Percentiles rank a stretch among this genome's conserved stretches.
Evolutionary conservation across 306 rosid genomes (phyloP).

Genomic region (Potentilla sterilis): DNA sequence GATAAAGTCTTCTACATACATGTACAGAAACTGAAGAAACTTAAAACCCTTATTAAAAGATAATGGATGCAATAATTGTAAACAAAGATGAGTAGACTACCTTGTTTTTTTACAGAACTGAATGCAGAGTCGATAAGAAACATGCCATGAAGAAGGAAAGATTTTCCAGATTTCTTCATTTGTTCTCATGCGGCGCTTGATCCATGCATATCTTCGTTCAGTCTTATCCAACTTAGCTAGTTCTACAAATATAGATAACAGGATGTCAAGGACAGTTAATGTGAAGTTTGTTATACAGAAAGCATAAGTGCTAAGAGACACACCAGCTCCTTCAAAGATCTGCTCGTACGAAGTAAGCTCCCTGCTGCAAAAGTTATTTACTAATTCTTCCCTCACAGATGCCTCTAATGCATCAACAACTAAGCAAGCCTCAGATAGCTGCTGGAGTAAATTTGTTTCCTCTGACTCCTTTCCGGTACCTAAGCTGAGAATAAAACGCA

Average conservation of each 20-base stretch:
- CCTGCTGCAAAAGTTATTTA: slow-evolving; percentile 87
- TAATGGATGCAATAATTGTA: not conserved
- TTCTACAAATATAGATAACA: slow-evolving; percentile 44
- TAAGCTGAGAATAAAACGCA: slow-evolving; percentile 69
- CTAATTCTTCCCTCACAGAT: slow-evolving; percentile 96
- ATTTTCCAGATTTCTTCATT: slow-evolving; percentile 98
- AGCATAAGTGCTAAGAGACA: slow-evolving; percentile 30
- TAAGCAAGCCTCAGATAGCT: slow-evolving; percentile 93
- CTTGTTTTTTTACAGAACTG: slow-evolving; percentile 93
- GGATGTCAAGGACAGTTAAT: slow-evolving; percentile 16
- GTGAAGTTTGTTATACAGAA: slow-evolving; percentile 15
- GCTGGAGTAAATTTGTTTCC: slow-evolving; percentile 84
- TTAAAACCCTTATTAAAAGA: not conserved
- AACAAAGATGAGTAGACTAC: slow-evolving; percentile 39
- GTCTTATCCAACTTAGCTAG: slow-evolving; percentile 96
- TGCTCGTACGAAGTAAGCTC: slow-evolving; percentile 97
- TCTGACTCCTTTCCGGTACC: slow-evolving; percentile 99
- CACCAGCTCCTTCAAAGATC: slow-evolving; percentile 99
- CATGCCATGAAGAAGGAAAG: slow-evolving; percentile 94
- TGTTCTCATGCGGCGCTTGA: slow-evolving; percentile 94
- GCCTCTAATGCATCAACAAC: slow-evolving; percentile 98
- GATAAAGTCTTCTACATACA: not conserved
- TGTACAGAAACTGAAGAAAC: not conserved
- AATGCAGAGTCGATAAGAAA: slow-evolving; percentile 91
- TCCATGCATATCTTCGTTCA: slow-evolving; percentile 99